Percentiles rank a stretch among this genome's conserved stretches.
Conservation (phyloP, 768 basidiomycete genomes). For the Mycena rosella region DNA sequence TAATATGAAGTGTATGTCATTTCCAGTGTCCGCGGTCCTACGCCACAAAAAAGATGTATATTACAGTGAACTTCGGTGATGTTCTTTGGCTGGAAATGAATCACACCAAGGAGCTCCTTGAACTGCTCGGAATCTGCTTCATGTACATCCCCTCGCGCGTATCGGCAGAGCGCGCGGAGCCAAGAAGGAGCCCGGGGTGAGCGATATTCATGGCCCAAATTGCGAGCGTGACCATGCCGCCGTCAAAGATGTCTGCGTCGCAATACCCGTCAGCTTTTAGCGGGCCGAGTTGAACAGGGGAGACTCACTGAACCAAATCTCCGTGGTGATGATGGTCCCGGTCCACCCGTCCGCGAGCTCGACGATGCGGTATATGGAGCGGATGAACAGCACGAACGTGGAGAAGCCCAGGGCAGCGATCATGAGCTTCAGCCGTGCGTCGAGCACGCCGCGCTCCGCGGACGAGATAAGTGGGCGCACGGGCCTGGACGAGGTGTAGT, state of each 20-base stretch:
- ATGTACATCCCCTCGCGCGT: background rate
- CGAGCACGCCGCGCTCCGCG: conserved; percentile 14
- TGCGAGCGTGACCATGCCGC: conserved; percentile 14
- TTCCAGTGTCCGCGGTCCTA: no score
- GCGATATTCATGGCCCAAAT: conserved; percentile 12
- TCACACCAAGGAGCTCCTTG: background rate
- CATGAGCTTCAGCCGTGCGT: conserved; percentile 42
- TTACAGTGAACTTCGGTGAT: no score
- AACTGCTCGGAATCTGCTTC: conserved; percentile 4
- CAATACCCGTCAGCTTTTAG: background rate
- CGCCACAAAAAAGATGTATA: no score
- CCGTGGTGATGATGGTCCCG: conserved; percentile 61
- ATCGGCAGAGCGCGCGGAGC: background rate
- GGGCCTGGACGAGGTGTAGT: conserved; percentile 53
- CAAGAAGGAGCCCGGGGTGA: conserved; percentile 13
- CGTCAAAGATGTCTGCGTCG: conserved; percentile 9
- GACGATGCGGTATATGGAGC: conserved; percentile 65
- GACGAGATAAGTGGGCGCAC: conserved; percentile 24
- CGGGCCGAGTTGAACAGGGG: background rate
- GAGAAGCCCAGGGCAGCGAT: conserved; percentile 52
- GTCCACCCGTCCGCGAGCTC: conserved; percentile 66
- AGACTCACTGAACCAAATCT: conserved; percentile 56
- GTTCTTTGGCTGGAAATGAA: background rate
- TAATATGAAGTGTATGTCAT: no score
- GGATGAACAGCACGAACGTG: conserved; percentile 60